These are phyloP conservation scores for Fusarium verrucosum DNA, from an alignment of 2,329 filamentous ascomycete genomes.

Conservation along the genomic window DNA sequence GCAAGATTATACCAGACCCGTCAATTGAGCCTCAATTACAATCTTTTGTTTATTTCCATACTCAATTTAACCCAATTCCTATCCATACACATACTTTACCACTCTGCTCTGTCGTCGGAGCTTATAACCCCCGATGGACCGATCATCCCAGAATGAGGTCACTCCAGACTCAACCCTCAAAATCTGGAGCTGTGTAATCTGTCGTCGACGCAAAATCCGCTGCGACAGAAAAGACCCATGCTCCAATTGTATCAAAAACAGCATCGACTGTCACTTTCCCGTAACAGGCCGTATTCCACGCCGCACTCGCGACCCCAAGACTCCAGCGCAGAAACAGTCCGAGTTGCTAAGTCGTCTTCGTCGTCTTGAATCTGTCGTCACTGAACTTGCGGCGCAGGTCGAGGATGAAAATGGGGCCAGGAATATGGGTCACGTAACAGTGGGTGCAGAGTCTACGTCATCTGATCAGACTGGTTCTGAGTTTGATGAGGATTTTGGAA, in stretches of 20 bases:
- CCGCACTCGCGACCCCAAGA: constrained; percentile 36
- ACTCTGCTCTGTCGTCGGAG: constrained; percentile 3
- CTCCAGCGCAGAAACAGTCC: constrained; percentile 44
- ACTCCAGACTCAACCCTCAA: constrained; percentile 28
- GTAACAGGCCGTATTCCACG: constrained; percentile 46
- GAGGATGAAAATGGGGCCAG: constrained; percentile 39
- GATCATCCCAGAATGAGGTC: constrained; percentile 17
- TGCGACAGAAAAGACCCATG: constrained; percentile 47
- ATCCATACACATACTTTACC: background rate
- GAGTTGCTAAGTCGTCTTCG: constrained; percentile 45
- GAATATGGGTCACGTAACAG: constrained; percentile 12
- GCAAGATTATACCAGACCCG: background rate
- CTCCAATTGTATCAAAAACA: constrained; percentile 39
- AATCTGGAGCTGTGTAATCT: constrained; percentile 48
- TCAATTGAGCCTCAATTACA: background rate
- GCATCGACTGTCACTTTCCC: constrained; percentile 46
- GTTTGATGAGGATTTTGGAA: constrained; percentile 46
- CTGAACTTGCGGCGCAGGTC: constrained; percentile 45
- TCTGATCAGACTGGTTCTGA: constrained; percentile 25
- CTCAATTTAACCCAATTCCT: background rate
- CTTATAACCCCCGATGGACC: constrained; percentile 34
- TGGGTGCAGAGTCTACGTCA: constrained; percentile 17
- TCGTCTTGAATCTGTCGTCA: constrained; percentile 46
- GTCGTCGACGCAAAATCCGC: constrained; percentile 46
- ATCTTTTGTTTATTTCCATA: background rate